A percentile compares a stretch with the other conserved stretches of the same genome.
phyloP scores from a whole-genome alignment of 495 filamentous ascomycete species.

The Cryomyces minteri region DNA sequence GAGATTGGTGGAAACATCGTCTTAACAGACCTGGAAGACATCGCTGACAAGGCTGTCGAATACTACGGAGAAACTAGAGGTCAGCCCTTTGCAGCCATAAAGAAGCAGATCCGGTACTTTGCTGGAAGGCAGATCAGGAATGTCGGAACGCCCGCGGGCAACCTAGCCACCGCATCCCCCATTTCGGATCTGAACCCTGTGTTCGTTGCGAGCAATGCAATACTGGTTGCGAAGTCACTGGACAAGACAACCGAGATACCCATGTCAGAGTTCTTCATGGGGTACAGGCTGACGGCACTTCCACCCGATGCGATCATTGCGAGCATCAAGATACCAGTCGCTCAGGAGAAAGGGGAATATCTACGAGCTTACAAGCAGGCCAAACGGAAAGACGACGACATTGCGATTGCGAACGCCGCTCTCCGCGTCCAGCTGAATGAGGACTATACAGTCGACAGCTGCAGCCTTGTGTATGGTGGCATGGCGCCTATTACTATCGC shows the following conservation, averaged over 20 bases:
- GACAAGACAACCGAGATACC: constrained; percentile 59
- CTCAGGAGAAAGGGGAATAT: constrained; percentile 46
- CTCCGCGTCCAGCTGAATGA: constrained; percentile 51
- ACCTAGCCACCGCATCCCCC: constrained; percentile 84
- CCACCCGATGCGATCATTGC: constrained; percentile 69
- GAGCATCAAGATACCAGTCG: constrained; percentile 64
- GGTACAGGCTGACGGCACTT: constrained; percentile 73
- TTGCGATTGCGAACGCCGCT: constrained; percentile 82
- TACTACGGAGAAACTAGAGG: constrained; percentile 53
- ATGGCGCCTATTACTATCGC: constrained; percentile 78
- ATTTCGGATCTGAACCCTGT: constrained; percentile 96
- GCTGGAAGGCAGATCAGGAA: constrained; percentile 92
- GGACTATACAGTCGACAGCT: constrained; percentile 43
- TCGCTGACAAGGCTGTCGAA: constrained; percentile 58
- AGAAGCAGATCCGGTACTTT: constrained; percentile 79
- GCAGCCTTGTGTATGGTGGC: constrained; percentile 71
- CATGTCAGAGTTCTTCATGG: constrained; percentile 85
- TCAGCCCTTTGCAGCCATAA: constrained; percentile 55
- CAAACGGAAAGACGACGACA: constrained; percentile 93
- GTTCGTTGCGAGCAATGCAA: constrained; percentile 70
- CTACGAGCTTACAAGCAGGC: constrained; percentile 82
- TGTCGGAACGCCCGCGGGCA: constrained; percentile 89
- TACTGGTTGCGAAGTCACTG: constrained; percentile 57
- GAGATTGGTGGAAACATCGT: constrained; percentile 86
- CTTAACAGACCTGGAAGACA: constrained; percentile 62